These are phyloP conservation scores for Komagataella populi DNA, from an alignment of 805 yeast species.

Conservation along the genomic window DNA sequence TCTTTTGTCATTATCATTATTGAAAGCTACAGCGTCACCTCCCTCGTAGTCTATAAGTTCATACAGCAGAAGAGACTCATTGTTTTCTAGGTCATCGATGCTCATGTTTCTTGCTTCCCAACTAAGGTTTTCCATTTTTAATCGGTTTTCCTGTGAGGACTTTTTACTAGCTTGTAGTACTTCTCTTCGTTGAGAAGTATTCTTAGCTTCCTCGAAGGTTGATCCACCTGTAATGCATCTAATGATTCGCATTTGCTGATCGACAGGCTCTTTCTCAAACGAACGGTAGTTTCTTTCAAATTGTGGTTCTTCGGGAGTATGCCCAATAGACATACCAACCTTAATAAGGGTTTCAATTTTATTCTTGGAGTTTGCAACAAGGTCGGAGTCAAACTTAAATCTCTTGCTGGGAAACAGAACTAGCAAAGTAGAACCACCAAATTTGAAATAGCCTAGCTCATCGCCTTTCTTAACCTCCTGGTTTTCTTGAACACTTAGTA, in stretches of 20 bases:
- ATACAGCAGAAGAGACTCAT: constrained; percentile 5
- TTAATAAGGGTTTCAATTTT: constrained; percentile 72
- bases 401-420: constrained; percentile 39
- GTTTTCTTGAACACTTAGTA: constrained; percentile 53
- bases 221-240: constrained; percentile 40
- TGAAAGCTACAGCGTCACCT: constrained; percentile 2
- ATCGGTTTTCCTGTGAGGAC: neutral
- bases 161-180: neutral
- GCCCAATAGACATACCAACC: constrained; percentile 92
- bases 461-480: constrained; percentile 51
- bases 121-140: constrained; percentile 3
- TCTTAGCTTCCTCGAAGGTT: neutral
- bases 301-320: constrained; percentile 36
- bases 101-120: constrained; percentile 7
- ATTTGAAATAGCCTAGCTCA: constrained; percentile 88
- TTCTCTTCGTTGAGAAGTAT: neutral
- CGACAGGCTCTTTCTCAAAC: constrained; percentile 31
- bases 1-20: neutral
- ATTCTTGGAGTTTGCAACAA: constrained; percentile 50
- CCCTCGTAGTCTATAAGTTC: constrained; percentile 3
- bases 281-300: constrained; percentile 24
- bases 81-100: constrained; percentile 5
- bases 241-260: constrained; percentile 33
- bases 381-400: constrained; percentile 60
- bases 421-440: constrained; percentile 87